Percentiles rank a stretch among this genome's conserved stretches.
These are phyloP conservation scores for Domatiomyces globalis DNA, from an alignment of 2,329 filamentous ascomycete species.

Conservation along the genomic window DNA sequence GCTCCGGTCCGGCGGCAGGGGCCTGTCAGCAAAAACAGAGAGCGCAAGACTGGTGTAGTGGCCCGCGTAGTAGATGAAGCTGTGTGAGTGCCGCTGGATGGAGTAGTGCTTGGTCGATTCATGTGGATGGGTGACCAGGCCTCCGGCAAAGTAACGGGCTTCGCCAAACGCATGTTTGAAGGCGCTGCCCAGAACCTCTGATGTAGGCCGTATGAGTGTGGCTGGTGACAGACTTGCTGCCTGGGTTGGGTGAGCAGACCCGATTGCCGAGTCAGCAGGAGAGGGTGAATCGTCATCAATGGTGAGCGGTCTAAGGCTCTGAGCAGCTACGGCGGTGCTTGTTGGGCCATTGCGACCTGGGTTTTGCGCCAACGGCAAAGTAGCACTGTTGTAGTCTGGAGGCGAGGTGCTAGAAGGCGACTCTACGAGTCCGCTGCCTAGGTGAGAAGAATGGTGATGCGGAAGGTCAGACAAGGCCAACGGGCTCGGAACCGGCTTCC, in stretches of 20 bases:
- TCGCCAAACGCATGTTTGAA: constrained; percentile 32
- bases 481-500: not conserved
- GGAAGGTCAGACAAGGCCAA: not conserved
- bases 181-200: not conserved
- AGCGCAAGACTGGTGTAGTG: constrained; percentile 49
- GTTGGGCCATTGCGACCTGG: not conserved
- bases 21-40: constrained; percentile 47
- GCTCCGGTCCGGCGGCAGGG: constrained; percentile 43
- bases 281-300: not conserved
- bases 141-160: constrained; percentile 51
- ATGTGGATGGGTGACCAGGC: constrained; percentile 47
- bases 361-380: not conserved
- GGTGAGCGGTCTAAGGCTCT: not conserved
- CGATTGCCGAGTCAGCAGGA: not conserved
- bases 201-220: not conserved
- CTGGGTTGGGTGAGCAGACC: too few species aligned
- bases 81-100: constrained; percentile 52
- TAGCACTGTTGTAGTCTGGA: not conserved
- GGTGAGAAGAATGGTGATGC: not conserved
- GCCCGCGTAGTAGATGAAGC: constrained; percentile 52
- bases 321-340: not conserved
- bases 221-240: too few species aligned
- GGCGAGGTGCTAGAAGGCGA: not conserved
- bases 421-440: not conserved
- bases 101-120: constrained; percentile 53